Conservation (phyloP, 2,329 filamentous ascomycete genomes). For the Aspergillus unguis region DNA sequence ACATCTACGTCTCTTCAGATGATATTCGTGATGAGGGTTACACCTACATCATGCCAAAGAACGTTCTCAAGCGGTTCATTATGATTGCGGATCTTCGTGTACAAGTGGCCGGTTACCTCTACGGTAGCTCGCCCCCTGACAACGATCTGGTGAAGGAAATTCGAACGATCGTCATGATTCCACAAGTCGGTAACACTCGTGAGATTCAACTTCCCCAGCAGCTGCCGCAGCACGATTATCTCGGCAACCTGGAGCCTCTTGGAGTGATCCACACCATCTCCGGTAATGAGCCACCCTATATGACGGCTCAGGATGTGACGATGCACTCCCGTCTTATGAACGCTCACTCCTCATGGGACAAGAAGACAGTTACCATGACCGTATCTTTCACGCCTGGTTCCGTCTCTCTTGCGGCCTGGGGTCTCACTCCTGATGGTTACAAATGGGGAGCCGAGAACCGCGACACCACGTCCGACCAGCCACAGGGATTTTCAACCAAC, state of each 20-base stretch:
- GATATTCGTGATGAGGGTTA: slow-evolving; percentile 87
- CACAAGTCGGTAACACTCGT: slow-evolving; percentile 89
- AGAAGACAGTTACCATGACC: slow-evolving; percentile 89
- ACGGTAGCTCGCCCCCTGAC: slow-evolving; percentile 86
- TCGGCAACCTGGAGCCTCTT: slow-evolving; percentile 80
- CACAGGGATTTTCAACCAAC: slow-evolving; percentile 82
- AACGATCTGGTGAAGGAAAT: slow-evolving; percentile 98
- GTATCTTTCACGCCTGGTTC: slow-evolving; percentile 96
- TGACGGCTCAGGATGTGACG: slow-evolving; percentile 92
- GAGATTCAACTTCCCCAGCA: slow-evolving; percentile 88
- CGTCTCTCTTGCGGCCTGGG: slow-evolving; percentile 91
- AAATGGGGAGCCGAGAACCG: slow-evolving; percentile 97
- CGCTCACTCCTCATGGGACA: slow-evolving; percentile 74
- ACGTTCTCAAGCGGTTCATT: slow-evolving; percentile 96
- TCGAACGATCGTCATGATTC: slow-evolving; percentile 93
- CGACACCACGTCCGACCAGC: slow-evolving; percentile 87
- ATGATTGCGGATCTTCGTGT: slow-evolving; percentile 94
- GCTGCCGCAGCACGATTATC: slow-evolving; percentile 86
- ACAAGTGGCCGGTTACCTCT: slow-evolving; percentile 93
- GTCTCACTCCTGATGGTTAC: slow-evolving; percentile 84
- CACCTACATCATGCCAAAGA: slow-evolving; percentile 99
- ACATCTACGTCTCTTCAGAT: slow-evolving; percentile 97
- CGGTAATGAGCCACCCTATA: slow-evolving; percentile 92
- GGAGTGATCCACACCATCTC: slow-evolving; percentile 95
- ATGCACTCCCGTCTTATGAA: slow-evolving; percentile 90